phyloP scores from a whole-genome alignment of 371 early-diverging fungal genomes.

The Zancudomyces culisetae region DNA sequence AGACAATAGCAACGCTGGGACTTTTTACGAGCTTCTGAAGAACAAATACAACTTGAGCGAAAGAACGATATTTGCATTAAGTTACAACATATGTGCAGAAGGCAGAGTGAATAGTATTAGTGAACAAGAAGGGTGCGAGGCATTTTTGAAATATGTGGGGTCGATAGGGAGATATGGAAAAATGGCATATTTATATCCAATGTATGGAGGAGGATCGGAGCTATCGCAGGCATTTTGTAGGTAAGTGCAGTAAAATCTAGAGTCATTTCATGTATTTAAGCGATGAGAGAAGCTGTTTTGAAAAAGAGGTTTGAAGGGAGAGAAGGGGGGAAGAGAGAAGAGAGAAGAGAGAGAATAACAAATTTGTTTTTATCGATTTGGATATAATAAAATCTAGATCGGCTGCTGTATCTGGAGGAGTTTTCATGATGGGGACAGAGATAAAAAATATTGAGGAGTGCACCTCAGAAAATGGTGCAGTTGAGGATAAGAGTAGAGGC shows the following conservation, averaged over 20 bases:
- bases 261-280: not conserved
- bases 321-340: not conserved
- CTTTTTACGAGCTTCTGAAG: not conserved
- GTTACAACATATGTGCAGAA: not conserved
- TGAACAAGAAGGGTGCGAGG: constrained; percentile 44
- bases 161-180: constrained; percentile 77
- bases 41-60: not conserved
- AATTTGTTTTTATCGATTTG: not conserved
- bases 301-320: too few relatives aligned
- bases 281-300: too few relatives aligned
- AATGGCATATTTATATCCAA: constrained; percentile 56
- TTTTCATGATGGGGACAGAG: constrained; percentile 1
- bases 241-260: not conserved
- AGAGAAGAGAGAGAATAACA: not conserved
- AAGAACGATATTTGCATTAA: not conserved
- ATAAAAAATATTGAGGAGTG: not conserved
- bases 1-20: not conserved
- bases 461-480: too few relatives aligned
- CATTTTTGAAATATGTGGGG: constrained; percentile 43
- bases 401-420: constrained; percentile 1
- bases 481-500: not conserved
- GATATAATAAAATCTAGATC: too few relatives aligned
- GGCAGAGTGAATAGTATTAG: too few relatives aligned
- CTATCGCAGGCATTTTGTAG: constrained; percentile 83
- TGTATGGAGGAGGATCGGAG: constrained; percentile 84